Conservation (phyloP, 306 rosid genomes). For the Begonia peltatifolia region DNA sequence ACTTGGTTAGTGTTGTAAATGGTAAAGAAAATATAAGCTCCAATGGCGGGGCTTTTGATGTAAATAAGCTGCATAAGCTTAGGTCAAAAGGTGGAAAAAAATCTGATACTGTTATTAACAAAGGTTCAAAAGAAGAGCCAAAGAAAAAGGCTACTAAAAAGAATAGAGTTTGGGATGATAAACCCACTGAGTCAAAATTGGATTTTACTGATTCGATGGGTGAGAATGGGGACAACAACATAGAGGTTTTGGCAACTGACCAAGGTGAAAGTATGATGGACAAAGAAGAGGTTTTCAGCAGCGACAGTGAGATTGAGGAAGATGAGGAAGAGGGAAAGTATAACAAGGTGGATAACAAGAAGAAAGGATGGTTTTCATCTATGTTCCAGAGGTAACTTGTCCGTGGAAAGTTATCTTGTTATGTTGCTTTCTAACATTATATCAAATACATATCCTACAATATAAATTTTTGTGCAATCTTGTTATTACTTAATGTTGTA, state of each 20-base stretch:
- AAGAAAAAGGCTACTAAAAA: conserved; percentile 59
- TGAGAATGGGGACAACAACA: conserved; percentile 46
- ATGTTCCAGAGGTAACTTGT: conserved; percentile 78
- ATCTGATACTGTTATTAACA: conserved; percentile 37
- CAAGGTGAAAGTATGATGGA: conserved; percentile 99
- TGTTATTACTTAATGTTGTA: not conserved
- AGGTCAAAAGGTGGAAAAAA: conserved; percentile 65
- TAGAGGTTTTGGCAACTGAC: conserved; percentile 61
- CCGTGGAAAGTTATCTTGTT: too few species aligned
- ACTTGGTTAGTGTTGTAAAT: conserved; percentile 28
- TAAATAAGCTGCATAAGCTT: conserved; percentile 83
- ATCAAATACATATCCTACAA: too few species aligned
- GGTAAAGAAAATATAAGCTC: conserved; percentile 64
- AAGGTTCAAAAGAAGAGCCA: conserved; percentile 60
- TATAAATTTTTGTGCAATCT: too few species aligned
- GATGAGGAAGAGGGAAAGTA: conserved; percentile 52
- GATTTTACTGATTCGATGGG: conserved; percentile 67
- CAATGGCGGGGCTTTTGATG: conserved; percentile 90
- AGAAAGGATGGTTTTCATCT: conserved; percentile 95
- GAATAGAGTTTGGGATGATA: conserved; percentile 89
- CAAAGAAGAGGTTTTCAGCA: conserved; percentile 75
- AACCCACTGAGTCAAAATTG: conserved; percentile 45
- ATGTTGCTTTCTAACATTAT: too few species aligned
- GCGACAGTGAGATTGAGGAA: conserved; percentile 79
- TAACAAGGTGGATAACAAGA: conserved; percentile 64